Evolutionary conservation across 345 rosid genomes (phyloP).

Genomic region (Syzygium jambos): DNA sequence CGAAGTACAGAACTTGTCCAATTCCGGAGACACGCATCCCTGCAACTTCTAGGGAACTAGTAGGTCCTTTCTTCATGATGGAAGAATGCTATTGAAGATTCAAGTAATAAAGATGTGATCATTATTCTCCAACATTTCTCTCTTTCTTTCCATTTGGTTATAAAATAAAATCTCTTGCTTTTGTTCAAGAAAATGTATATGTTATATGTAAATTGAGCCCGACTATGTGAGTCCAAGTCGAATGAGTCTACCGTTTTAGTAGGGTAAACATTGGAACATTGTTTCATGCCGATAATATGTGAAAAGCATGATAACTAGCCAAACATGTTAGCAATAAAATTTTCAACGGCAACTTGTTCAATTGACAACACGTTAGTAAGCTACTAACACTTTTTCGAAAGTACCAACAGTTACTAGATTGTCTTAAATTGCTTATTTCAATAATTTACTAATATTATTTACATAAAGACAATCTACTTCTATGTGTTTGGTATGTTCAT

Average conservation of each 20-base stretch:
- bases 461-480: too few species aligned
- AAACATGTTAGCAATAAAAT: neutral
- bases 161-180: neutral
- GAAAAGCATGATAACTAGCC: neutral
- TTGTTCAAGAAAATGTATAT: neutral
- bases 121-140: neutral
- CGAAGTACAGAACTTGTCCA: neutral
- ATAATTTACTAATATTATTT: neutral
- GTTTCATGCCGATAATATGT: neutral
- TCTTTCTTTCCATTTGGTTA: neutral
- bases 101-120: neutral
- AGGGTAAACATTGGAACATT: neutral
- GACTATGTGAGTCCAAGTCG: neutral
- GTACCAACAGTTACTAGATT: neutral
- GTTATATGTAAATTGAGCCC: neutral
- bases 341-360: neutral
- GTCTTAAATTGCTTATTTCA: neutral
- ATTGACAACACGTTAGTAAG: neutral
- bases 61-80: neutral
- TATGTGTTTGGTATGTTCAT: too few species aligned
- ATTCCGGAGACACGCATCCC: neutral
- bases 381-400: fast-evolving
- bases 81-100: neutral
- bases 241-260: fast-evolving
- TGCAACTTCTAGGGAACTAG: neutral